These are phyloP conservation scores for Pterocarpus macrocarpus DNA, from an alignment of 306 rosid genomes.

Conservation along the genomic window DNA sequence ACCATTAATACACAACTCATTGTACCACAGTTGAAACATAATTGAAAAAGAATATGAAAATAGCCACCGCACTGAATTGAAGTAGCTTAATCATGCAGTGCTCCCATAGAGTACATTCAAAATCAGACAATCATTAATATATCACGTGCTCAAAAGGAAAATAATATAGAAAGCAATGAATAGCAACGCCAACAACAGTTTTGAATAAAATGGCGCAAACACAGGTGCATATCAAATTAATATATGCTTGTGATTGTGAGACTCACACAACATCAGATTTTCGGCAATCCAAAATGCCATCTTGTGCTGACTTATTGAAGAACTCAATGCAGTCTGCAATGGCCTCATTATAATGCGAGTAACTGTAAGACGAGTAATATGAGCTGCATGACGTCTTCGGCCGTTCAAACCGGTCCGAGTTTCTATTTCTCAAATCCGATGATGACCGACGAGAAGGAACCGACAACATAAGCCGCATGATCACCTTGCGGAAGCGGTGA, in stretches of 20 bases:
- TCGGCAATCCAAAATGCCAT: constrained; percentile 52
- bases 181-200: not conserved
- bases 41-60: not conserved
- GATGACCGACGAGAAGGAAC: constrained; percentile 53
- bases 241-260: not conserved
- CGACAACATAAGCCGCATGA: constrained; percentile 57
- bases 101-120: not conserved
- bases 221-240: no score
- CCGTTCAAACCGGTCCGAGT: constrained; percentile 66
- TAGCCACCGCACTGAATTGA: not conserved
- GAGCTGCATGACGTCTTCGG: constrained; percentile 88
- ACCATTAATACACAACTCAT: not conserved
- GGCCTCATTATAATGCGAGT: constrained; percentile 81
- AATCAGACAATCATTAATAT: no score
- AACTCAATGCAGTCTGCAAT: constrained; percentile 86
- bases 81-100: not conserved
- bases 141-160: no score
- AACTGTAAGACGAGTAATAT: constrained; percentile 60
- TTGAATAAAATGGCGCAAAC: not conserved
- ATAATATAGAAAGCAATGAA: no score
- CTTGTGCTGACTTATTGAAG: constrained; percentile 76
- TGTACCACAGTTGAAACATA: not conserved
- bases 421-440: constrained; percentile 43
- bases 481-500: constrained; percentile 67
- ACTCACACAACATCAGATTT: constrained; percentile 60